Base-by-base conservation (phyloP, 2,329 filamentous ascomycete species). In the Alternaria alternata region DNA sequence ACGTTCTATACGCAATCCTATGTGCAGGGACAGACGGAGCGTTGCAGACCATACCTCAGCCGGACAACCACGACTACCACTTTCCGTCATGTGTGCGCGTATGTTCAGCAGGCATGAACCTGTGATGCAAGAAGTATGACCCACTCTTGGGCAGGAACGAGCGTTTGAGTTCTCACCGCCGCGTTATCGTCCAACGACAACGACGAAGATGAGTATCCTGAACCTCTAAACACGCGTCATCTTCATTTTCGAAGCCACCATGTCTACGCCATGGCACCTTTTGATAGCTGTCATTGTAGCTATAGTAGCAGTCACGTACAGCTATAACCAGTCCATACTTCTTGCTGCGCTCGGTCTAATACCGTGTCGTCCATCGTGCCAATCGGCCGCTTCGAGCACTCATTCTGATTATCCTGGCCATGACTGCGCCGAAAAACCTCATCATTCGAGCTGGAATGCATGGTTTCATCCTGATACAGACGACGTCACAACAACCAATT, bases 401-500 rank as follows among this genome's bases (percentile, higher is more conserved):
- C 66, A 72, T 44, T 41, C 59, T 4, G 67, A 64, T 3, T 72
- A 71, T 52, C 56, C 72, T 41, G 67, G 67, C 38, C 71, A 72
- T 36, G 69, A 68, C 28, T 72, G 68, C 41, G 61, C 69, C 4
- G 67, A 57, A 14, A 77, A 69, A 54, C 76, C 76, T 43, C 67
- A 78, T 58, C 69, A 74, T 16, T 68, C 74, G 39, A 77, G 70
- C 48, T 78, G 75, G 75, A 47, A 57, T n/a, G 71, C 64, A 51
- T 78, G 76, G 75, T 74, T 69, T 65, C 74, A 78, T 64, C 75
- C 75, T 7, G 65, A 75, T 38, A 61, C 67, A 22, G 63, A 53
- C 20, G 57, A 56, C 22, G 63, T 62, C 14, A 47, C 16, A 5
- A 2, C 39, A 11, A 34, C 44, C 14, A 53, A 64, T 48, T 57